Conservation (phyloP, 2,329 filamentous ascomycete species). For the Aureobasidium sp. region DNA sequence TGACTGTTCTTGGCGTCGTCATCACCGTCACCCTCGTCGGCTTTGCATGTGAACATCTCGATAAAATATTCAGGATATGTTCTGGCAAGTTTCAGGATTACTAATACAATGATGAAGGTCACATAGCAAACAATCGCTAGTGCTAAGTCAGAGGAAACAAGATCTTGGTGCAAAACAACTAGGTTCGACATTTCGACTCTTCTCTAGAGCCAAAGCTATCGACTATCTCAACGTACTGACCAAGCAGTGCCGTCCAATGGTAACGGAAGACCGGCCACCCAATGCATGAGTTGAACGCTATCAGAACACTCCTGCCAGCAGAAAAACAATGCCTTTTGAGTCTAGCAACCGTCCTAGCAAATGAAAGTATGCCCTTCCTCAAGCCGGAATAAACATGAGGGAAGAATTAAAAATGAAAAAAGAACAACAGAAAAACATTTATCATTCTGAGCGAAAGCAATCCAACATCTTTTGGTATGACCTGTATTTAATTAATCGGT, state of each 20-base stretch:
- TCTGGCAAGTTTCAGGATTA: neutral
- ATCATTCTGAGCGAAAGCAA: constrained; percentile 9
- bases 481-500: neutral
- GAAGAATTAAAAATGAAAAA: neutral
- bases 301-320: constrained; percentile 7
- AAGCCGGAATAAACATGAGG: neutral
- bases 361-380: neutral
- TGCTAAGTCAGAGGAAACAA: neutral
- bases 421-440: neutral
- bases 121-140: neutral
- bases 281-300: constrained; percentile 7
- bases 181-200: neutral
- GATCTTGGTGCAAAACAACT: neutral
- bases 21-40: neutral
- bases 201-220: neutral
- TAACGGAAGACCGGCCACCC: neutral
- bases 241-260: neutral
- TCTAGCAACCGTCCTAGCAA: neutral
- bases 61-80: neutral
- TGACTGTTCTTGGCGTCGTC: constrained; percentile 9
- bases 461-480: neutral
- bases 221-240: neutral
- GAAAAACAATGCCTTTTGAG: neutral
- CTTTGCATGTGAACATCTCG: neutral
- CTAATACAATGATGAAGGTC: neutral